Base-by-base conservation (phyloP, 495 filamentous ascomycete species). In the Lentithecium fluviatile region DNA sequence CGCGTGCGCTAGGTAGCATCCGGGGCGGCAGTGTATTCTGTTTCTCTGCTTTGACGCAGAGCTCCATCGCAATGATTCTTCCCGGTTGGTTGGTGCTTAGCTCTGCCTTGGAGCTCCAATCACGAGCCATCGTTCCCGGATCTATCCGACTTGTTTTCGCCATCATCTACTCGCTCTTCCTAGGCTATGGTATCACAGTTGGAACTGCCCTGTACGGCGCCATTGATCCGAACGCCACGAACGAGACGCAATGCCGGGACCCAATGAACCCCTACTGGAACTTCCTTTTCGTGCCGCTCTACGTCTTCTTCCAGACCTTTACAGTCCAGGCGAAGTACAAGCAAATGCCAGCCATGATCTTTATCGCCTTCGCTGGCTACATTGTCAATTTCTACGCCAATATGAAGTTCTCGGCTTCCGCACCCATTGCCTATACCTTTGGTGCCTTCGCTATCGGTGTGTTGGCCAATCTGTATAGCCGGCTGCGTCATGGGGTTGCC, bases 21-120 rank as follows among this genome's bases (percentile, higher is more conserved):
- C n/a, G 34, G n/a, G 46, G 34, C 26, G 56, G 45, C 25, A 24
- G 34, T n/a, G 11, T 51, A 6, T 56, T 48, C 36, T 62, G 59
- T 51, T 62, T 56, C 26, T 56, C 52, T 6, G 52, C 52, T 2
- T 19, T 62, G 19, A 38, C 37, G 25, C 43, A 58, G 34, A 32
- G 52, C 19, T 46, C 59, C 20, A 56, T 62, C 40, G 45, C 40
- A 26, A 21, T 62, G 52, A 62, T 62, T 40, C 59, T 56, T 13
- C 59, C 59, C 3, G 59, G 59, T 0, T 56, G 45, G 23, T 15
- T 21, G 12, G 48, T 62, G 13, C 13, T 47, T 17, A 46, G 45
- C 26, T 38, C 37, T 17, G 52, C 52, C 1, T 32, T 62, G 5
- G 59, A 62, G 36, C 52, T 62, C 2, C 51, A 56, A 42, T 47